Evolutionary conservation across 805 yeast species (phyloP), one percentile per base, ranked within the genome.

Genomic region (Isabelozyma pseudorhagii): DNA sequence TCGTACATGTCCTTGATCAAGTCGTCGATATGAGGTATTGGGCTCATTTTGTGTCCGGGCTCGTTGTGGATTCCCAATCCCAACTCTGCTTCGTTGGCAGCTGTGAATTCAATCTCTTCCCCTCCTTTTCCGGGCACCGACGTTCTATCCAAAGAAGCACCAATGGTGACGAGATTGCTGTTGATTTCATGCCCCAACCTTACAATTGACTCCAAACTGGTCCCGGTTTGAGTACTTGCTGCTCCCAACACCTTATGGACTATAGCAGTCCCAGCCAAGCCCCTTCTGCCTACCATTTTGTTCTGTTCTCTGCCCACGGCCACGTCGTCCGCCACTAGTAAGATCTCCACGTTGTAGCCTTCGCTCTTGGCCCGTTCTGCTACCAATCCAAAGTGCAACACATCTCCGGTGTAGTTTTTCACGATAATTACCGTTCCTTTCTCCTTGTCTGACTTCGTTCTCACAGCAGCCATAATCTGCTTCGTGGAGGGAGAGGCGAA

Each of bases 1-100:
- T 83, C 74, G 47, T 86, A 77, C 74, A 93, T 75, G 29, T 80
- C 74, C 25, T 75, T 72, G 28, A 77, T 50, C 47, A 93, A 69
- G 0, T 79, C 79, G 14, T 82, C 84, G 46, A 89, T 81, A 0
- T 81, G 64, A 25, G 97, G 97, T 57, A 92, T 81, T 14, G 87
- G 86, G 28, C 75, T 69, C 38, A 81, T 62, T 53, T 81, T 79
- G 47, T 60, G 75, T 53, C 97, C 97, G 0, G 97, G 94, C 66
- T 92, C 98, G 61, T 92, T 92, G 68, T 92, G 98, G 52, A 92
- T 92, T 42, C 98, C 98, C 84, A 92, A 85, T 27, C 98, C 98
- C 50, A 92, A 77, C 66, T 92, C 98, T 63, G 87, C 85, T 66
- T 88, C 89, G 50, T 83, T 73, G 4, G 67, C 77, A 27, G 69